phyloP scores from a whole-genome alignment of 495 filamentous ascomycete species.

The Cercophora newfieldiana region DNA sequence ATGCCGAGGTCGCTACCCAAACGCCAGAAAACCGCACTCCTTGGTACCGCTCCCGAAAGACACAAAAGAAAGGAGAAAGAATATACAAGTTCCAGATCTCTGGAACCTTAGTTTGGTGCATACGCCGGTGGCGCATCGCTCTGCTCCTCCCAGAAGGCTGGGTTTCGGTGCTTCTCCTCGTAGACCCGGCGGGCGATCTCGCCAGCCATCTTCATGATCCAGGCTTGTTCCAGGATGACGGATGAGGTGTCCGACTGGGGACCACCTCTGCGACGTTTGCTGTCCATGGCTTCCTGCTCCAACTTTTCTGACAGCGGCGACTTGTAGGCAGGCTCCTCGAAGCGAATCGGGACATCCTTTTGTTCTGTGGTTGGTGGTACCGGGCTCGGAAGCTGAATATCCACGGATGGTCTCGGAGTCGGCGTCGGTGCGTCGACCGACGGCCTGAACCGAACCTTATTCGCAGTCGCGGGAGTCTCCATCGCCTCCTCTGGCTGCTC shows the following conservation, averaged over 20 bases:
- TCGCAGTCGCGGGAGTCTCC: slow-evolving; percentile 45
- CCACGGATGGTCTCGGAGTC: slow-evolving; percentile 32
- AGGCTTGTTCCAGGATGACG: slow-evolving; percentile 76
- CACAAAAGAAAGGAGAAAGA: slow-evolving; percentile 7
- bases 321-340: not conserved
- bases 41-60: slow-evolving; percentile 1
- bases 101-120: slow-evolving; percentile 38
- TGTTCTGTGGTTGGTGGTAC: slow-evolving; percentile 15
- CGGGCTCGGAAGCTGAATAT: slow-evolving; percentile 26
- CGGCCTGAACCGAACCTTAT: slow-evolving; percentile 43
- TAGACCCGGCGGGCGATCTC: slow-evolving; percentile 86
- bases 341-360: not conserved
- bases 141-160: slow-evolving; percentile 46
- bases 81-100: not conserved
- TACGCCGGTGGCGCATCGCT: slow-evolving; percentile 66
- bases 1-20: slow-evolving; percentile 21
- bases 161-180: slow-evolving; percentile 58
- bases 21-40: slow-evolving; percentile 7
- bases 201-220: slow-evolving; percentile 86
- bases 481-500: slow-evolving; percentile 60
- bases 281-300: slow-evolving; percentile 2
- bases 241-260: slow-evolving; percentile 43
- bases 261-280: slow-evolving; percentile 23
- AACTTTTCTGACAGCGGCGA: slow-evolving; percentile 8
- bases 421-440: slow-evolving; percentile 26